A percentile compares a stretch with the other conserved stretches of the same genome.
These are phyloP conservation scores for Naganishia randhawae DNA, from an alignment of 768 basidiomycete genomes.

Conservation along the genomic window DNA sequence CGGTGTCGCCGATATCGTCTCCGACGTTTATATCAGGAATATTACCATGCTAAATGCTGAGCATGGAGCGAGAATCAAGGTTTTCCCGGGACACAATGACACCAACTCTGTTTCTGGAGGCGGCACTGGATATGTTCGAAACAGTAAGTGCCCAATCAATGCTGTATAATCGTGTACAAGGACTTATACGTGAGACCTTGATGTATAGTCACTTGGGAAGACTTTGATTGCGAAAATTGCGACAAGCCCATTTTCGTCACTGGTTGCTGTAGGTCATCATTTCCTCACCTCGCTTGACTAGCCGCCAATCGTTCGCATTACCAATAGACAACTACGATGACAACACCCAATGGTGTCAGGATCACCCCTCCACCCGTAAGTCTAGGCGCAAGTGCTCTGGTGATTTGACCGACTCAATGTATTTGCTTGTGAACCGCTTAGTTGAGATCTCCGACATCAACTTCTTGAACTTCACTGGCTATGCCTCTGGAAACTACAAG, in stretches of 20 bases:
- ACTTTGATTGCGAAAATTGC: constrained; percentile 48
- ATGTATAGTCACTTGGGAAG: constrained; percentile 27
- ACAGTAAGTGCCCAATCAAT: constrained; percentile 29
- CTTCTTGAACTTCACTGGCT: constrained; percentile 60
- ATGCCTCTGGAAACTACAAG: constrained; percentile 53
- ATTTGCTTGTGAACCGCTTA: constrained; percentile 16
- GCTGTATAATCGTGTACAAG: neutral
- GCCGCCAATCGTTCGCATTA: too few relatives aligned
- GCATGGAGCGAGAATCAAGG: constrained; percentile 68
- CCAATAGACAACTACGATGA: constrained; percentile 32
- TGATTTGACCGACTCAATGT: neutral
- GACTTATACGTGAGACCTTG: neutral
- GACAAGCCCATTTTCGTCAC: constrained; percentile 61
- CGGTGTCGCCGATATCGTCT: constrained; percentile 34
- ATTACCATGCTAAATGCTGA: constrained; percentile 62
- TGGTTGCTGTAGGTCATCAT: constrained; percentile 56
- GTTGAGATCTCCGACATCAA: constrained; percentile 58
- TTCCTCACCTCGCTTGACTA: neutral
- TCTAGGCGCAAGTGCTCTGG: constrained; percentile 2
- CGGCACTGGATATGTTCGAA: constrained; percentile 54
- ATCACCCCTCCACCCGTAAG: constrained; percentile 54
- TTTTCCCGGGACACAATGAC: constrained; percentile 62
- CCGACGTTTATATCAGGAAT: constrained; percentile 20
- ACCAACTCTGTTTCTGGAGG: constrained; percentile 59
- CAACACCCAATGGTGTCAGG: constrained; percentile 56